Base-by-base conservation (phyloP, 192 early-diverging fungal genomes). In the Geranomyces michiganensis region DNA sequence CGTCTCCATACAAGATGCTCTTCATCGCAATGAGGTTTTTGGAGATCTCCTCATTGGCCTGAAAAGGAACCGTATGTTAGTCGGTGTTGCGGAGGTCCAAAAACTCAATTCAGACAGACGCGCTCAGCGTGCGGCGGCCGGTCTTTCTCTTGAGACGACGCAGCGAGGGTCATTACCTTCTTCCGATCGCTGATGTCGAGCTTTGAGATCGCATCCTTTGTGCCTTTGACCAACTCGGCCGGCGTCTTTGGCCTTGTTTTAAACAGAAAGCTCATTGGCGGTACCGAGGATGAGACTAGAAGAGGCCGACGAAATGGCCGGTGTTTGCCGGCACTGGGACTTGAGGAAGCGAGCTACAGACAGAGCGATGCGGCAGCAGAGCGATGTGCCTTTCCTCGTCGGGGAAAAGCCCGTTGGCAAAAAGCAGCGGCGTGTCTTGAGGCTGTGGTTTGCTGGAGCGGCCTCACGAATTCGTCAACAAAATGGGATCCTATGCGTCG, bases 1-100 rank as follows among this genome's bases (percentile, higher is more conserved):
- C 94, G 81, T 97, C 96, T 41, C 96, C 96, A 71, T 93, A 94
- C 65, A 99, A 84, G 56, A 97, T 94, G 59, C 84, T 90, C 75
- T 96, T 96, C 93, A 99, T 96, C 53, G 86, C 80, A 44, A 92
- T 84, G 21, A 99, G 83, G 77, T 93, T 95, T 81, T 94, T 96
- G 31, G 96, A 95, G 53, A 99, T 95, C 44, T 99, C 97, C 77
- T 99, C 96, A 75, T 93, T 94, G 31, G 90, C 91, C 92, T 98
- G 65, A 10, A 12, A 36, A 32, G 17, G 19, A 17, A 24, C 6
- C n/a, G 51, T 4, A 15, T 24, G 62, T 13, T 6, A 60, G 1
- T n/a, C 0, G 27, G 31, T 8, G 43, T 47, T 14, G 45, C 27
- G 43, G 32, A 47, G 29, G 43, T 6, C 17, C 65, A 13, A 19